phyloP scores from a whole-genome alignment of 768 basidiomycete genomes.

The Pilatotrama ljubarskyi region DNA sequence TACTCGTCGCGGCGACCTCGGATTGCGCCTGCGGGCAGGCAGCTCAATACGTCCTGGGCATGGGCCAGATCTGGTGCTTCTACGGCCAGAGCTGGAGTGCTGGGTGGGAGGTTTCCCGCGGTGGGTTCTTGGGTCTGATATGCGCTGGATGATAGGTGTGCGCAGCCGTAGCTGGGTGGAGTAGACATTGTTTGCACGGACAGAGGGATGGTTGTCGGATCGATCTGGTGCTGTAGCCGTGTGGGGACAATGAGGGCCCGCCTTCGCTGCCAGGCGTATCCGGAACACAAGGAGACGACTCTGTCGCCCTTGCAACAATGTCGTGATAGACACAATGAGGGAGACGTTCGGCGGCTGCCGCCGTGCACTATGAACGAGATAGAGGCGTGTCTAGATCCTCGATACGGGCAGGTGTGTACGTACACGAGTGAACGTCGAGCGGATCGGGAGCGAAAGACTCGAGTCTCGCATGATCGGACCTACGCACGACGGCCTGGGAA shows the following conservation, averaged over 20 bases:
- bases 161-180: neutral
- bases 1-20: constrained; percentile 7
- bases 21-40: neutral
- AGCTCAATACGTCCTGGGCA: neutral
- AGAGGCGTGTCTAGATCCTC: neutral
- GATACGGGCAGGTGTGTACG: neutral
- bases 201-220: neutral
- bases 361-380: neutral
- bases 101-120: neutral
- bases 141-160: neutral
- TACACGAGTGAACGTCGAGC: neutral
- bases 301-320: neutral
- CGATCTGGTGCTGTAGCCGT: neutral
- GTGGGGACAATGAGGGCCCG: constrained; percentile 7
- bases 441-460: neutral
- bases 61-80: neutral
- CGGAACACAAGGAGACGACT: neutral
- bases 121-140: neutral
- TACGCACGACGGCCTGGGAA: neutral
- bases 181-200: neutral
- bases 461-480: constrained; percentile 2
- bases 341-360: neutral
- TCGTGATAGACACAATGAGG: constrained; percentile 4
- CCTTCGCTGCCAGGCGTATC: neutral
- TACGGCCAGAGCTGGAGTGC: neutral